Base-by-base conservation (phyloP, 2,329 filamentous ascomycete genomes). In the Achaetomium macrosporum region DNA sequence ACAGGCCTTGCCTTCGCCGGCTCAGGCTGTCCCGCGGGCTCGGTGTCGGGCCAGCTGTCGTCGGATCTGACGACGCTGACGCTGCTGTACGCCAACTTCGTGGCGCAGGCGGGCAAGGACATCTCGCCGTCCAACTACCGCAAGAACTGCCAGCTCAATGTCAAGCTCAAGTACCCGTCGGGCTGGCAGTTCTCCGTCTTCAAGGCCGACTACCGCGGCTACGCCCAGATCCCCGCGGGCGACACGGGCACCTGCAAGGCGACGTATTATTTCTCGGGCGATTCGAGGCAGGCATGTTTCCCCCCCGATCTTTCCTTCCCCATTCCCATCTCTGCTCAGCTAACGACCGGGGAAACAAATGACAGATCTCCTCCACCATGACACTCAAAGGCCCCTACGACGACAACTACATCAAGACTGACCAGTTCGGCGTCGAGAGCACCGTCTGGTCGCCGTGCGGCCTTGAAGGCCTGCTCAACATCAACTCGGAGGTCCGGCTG, bases 101-200 rank as follows among this genome's bases (percentile, higher is more conserved):
- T 76, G 41, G 76, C 75, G 36, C 72, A 74, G 47, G 72, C 77
- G 40, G 76, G 76, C 42, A 68, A 69, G 15, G 66, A 67, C 48
- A 65, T 75, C 50, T 36, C 68, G 10, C 60, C 73, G 41, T 69
- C 68, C 42, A 68, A 76, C 52, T 67, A 69, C 60, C 73, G 76
- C 63, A 75, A 75, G 69, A 78, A 78, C 66, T 79, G 76, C 68
- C 74, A 78, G 64, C 66, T 79, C 56, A 78, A 77, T 64, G 64
- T 79, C 58, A 71, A 76, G 65, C 67, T 79, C 52, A 64, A 70
- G 52, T 78, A 78, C 61, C 76, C 76, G 15, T 68, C 68, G 49
- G 76, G 76, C 47, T 78, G 75, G 69, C 74, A 77, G 65, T 78
- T 75, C 69, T 76, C 73, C 47, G 64, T 79, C 59, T 70, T 78